phyloP scores from a whole-genome alignment of 345 rosid species.

The Excoecaria cochinchinensis region DNA sequence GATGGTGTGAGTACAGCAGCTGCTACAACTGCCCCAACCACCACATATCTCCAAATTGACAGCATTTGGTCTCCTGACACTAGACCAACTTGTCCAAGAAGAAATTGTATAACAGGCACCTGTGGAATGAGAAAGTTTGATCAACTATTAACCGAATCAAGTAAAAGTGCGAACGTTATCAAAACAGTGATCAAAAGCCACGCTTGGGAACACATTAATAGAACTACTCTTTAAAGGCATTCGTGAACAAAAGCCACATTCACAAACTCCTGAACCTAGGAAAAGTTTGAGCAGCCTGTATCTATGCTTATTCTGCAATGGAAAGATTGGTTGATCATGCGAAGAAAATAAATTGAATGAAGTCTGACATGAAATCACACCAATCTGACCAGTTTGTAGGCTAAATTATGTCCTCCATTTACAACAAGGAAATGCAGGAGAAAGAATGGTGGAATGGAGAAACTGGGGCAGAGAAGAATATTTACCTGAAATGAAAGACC shows the following conservation, averaged over 20 bases:
- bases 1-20: slow-evolving; percentile 97
- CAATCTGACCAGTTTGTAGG: not conserved
- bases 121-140: slow-evolving; percentile 23
- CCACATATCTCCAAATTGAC: slow-evolving; percentile 94
- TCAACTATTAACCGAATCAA: not conserved
- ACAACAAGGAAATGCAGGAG: not conserved
- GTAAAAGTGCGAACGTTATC: not conserved
- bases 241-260: not conserved
- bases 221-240: not conserved
- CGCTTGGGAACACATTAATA: not conserved
- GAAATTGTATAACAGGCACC: slow-evolving; percentile 97
- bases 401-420: not conserved
- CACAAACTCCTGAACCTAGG: not conserved
- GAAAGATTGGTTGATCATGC: not conserved
- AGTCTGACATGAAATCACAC: not conserved
- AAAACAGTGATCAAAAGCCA: not conserved
- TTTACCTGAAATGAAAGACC: slow-evolving; percentile 95
- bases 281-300: not conserved
- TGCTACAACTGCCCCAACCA: slow-evolving; percentile 88
- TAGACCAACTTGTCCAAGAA: slow-evolving; percentile 85
- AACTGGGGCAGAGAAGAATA: slow-evolving; percentile 6
- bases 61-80: slow-evolving; percentile 94
- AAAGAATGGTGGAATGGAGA: not conserved
- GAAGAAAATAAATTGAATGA: not conserved
- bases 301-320: not conserved